Base-by-base conservation (phyloP, 345 rosid species). In the Eucalyptus grandis region DNA sequence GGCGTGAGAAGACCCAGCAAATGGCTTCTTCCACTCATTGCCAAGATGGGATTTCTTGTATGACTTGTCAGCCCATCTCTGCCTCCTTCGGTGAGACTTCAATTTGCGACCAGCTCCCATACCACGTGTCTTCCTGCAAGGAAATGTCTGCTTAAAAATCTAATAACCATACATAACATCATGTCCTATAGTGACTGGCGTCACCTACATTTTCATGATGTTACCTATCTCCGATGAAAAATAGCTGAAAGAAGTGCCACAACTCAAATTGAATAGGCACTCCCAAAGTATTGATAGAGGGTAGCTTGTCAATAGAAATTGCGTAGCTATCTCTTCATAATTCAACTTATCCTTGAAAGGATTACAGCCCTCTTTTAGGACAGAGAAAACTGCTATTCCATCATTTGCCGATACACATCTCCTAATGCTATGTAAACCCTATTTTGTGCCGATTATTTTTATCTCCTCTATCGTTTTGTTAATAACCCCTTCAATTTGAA, bases 31-130 rank as follows among this genome's bases (percentile, higher is more conserved):
- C 98, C 98, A 96, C 88, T 97, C 98, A 47, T 97, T 97, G 3
- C 99, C 99, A 31, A 92, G 97, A 88, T 96, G 93, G 53, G 98
- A 95, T 87, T 96, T 97, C 93, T 96, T 97, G 94, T 96, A 96
- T 49, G 95, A 30, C 94, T 97, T 98, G 91, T 98, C 99, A 0
- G 99, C 97, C 99, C 99, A 98, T 94, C 97, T 96, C 89, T 98
- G 98, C 50, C 90, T 95, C 54, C 95, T 95, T 8, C 99, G 92
- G 93, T 94, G 99, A 89, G 90, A 91, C 91, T 93, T 94, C 92
- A 97, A 94, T 96, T 97, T 97, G 89, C 99, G 96, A 72, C 93
- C 97, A 67, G 98, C 94, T 94, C 97, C 97, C 96, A 95, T 94
- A 53, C 98, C 98, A 92, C 92, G 96, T 30, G 96, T 96, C 93